phyloP scores from a whole-genome alignment of 768 basidiomycete genomes.

The Paxillus involutus region DNA sequence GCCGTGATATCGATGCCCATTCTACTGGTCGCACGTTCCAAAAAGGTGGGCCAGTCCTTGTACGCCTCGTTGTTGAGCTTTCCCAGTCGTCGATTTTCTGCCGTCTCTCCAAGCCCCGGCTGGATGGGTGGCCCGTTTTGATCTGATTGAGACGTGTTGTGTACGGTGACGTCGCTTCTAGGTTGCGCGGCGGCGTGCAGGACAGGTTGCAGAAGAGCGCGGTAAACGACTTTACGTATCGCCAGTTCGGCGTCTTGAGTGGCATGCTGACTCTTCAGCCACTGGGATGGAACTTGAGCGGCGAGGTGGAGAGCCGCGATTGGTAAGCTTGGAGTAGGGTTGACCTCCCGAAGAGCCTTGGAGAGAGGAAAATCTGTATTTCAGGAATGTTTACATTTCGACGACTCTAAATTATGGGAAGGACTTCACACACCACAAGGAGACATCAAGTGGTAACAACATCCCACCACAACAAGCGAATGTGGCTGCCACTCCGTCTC shows the following conservation, averaged over 20 bases:
- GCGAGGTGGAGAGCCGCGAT: slow-evolving; percentile 64
- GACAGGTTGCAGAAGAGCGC: slow-evolving; percentile 54
- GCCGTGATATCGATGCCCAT: slow-evolving; percentile 20
- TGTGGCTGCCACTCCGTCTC: slow-evolving; percentile 46
- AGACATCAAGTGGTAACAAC: slow-evolving; percentile 75
- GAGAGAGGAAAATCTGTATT: slow-evolving; percentile 58
- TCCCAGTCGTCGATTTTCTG: slow-evolving; percentile 48
- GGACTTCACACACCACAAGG: slow-evolving; percentile 38
- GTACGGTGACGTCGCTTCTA: background rate
- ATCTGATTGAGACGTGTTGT: background rate
- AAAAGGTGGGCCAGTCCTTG: slow-evolving; percentile 47
- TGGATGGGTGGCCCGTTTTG: slow-evolving; percentile 4
- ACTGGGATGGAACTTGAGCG: slow-evolving; percentile 65
- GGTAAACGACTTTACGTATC: slow-evolving; percentile 68
- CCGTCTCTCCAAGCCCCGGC: slow-evolving; percentile 37
- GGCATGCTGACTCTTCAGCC: slow-evolving; percentile 43
- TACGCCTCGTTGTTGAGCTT: slow-evolving; percentile 53
- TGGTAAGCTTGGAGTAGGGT: slow-evolving; percentile 19
- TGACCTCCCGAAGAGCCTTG: slow-evolving; percentile 16
- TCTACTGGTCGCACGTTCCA: slow-evolving; percentile 34
- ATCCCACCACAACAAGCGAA: slow-evolving; percentile 65
- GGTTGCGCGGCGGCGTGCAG: slow-evolving; percentile 11
- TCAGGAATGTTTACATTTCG: slow-evolving; percentile 3
- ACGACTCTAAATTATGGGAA: background rate
- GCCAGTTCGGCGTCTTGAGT: slow-evolving; percentile 45